These are phyloP conservation scores for Talaromyces sp. DNA, from an alignment of 2,329 filamentous ascomycete species.

Conservation along the genomic window DNA sequence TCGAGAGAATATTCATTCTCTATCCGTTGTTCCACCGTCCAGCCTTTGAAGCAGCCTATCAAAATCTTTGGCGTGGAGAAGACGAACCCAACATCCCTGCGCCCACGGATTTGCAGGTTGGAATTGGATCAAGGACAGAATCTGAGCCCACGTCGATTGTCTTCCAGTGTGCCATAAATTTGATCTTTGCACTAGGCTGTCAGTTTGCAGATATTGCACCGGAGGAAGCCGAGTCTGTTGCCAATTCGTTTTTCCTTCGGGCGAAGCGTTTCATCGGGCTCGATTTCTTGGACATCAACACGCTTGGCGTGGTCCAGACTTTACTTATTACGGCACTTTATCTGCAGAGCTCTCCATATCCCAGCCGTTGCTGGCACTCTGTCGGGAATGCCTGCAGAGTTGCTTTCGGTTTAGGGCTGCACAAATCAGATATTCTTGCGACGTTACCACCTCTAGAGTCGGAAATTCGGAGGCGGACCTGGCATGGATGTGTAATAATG, in stretches of 20 bases:
- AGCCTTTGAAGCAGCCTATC: slow-evolving; percentile 37
- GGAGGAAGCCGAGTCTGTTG: slow-evolving; percentile 21
- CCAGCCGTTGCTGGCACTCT: slow-evolving; percentile 39
- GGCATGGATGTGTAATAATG: slow-evolving; percentile 37
- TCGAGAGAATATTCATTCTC: slow-evolving; percentile 34
- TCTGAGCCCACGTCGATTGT: slow-evolving; percentile 22
- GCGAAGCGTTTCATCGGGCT: slow-evolving; percentile 30
- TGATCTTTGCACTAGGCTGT: slow-evolving; percentile 38
- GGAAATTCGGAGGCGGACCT: slow-evolving; percentile 32
- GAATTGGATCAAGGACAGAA: slow-evolving; percentile 28
- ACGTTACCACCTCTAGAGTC: slow-evolving; percentile 24
- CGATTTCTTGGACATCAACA: slow-evolving; percentile 33
- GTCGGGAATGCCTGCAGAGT: slow-evolving; percentile 39
- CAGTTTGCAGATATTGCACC: slow-evolving; percentile 32
- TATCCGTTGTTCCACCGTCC: slow-evolving; percentile 41
- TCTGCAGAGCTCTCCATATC: slow-evolving; percentile 37
- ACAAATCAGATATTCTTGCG: slow-evolving; percentile 21
- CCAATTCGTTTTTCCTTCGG: slow-evolving; percentile 30
- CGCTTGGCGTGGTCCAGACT: slow-evolving; percentile 36
- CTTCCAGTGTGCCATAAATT: slow-evolving; percentile 40
- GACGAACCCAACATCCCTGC: slow-evolving; percentile 14
- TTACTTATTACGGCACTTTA: slow-evolving; percentile 35
- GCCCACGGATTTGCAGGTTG: slow-evolving; percentile 24
- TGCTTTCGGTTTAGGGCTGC: slow-evolving; percentile 38
- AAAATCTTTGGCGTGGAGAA: slow-evolving; percentile 31